Conservation (phyloP, 1,284 basidiomycete species). For the Erythrobasidium hasegawianum region DNA sequence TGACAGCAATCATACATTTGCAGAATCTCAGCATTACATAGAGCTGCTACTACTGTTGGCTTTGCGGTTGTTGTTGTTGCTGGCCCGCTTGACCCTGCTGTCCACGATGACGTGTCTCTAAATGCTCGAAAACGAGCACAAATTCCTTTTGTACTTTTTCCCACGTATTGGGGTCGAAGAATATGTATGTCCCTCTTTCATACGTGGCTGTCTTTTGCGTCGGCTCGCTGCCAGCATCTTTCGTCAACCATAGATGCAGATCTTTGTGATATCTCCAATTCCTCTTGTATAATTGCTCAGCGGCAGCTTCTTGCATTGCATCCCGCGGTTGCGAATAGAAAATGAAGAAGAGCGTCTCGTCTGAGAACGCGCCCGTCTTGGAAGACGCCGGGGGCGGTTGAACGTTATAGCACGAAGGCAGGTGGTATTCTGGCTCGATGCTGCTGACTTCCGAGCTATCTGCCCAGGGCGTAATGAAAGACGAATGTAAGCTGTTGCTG, state of each 20-base stretch:
- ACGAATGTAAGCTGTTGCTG: constrained; percentile 77
- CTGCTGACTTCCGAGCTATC: constrained; percentile 70
- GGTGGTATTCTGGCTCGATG: constrained; percentile 73
- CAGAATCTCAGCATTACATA: too few relatives aligned
- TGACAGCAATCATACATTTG: too few relatives aligned
- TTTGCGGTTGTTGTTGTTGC: constrained; percentile 4
- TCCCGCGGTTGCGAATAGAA: constrained; percentile 95
- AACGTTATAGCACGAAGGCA: constrained; percentile 91
- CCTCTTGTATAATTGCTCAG: constrained; percentile 92
- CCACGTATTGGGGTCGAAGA: constrained; percentile 89
- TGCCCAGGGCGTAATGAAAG: constrained; percentile 95
- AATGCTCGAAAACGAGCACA: constrained; percentile 75
- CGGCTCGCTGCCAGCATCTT: constrained; percentile 75
- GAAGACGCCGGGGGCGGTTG: constrained; percentile 80
- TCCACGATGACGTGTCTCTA: constrained; percentile 68
- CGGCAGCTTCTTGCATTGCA: constrained; percentile 88
- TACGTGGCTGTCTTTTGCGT: constrained; percentile 83
- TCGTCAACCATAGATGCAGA: constrained; percentile 89
- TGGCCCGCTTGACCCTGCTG: constrained; percentile 2
- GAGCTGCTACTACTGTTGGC: neutral
- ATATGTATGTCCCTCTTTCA: constrained; percentile 83
- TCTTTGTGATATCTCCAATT: constrained; percentile 99
- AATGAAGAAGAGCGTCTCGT: constrained; percentile 98
- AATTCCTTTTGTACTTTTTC: constrained; percentile 76
- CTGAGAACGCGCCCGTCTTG: constrained; percentile 85